Percentiles rank a stretch among this genome's conserved stretches.
Evolutionary conservation across 2,329 filamentous ascomycete genomes (phyloP).

Genomic region (Aspergillus tamarii): DNA sequence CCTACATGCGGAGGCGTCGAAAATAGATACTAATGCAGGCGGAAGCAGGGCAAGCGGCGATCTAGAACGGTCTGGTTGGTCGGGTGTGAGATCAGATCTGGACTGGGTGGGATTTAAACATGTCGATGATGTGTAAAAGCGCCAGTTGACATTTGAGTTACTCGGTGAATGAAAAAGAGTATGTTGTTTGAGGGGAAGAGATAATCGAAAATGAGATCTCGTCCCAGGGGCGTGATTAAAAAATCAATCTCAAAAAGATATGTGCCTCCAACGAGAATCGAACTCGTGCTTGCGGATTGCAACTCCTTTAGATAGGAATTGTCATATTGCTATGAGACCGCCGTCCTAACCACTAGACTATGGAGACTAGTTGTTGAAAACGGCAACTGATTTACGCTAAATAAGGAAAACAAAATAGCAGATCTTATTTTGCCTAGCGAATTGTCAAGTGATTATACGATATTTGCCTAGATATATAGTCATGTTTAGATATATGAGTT

Average conservation of each 20-base stretch:
- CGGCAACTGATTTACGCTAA: neutral
- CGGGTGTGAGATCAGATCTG: neutral
- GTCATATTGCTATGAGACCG: constrained; percentile 5
- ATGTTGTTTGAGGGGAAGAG: too few species aligned
- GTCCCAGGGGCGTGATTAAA: neutral
- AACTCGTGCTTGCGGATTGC: constrained; percentile 9
- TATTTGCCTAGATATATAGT: neutral
- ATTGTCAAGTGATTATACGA: neutral
- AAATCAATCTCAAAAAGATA: neutral
- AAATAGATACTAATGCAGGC: neutral
- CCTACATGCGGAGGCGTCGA: neutral
- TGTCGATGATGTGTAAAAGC: too few species aligned
- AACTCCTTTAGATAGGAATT: constrained; percentile 2
- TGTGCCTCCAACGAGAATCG: constrained; percentile 8
- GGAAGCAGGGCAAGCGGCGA: neutral
- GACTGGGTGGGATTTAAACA: neutral
- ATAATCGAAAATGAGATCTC: neutral
- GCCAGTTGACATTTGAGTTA: too few species aligned
- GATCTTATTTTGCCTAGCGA: neutral
- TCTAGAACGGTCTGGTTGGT: neutral
- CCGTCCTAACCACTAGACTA: constrained; percentile 7
- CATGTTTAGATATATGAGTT: neutral
- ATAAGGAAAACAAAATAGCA: neutral
- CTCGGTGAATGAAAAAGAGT: too few species aligned
- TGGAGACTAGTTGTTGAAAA: neutral